A percentile compares a stretch with the other conserved stretches of the same genome.
phyloP scores from a whole-genome alignment of 2,329 filamentous ascomycete genomes.

The Aspergillus bombycis region DNA sequence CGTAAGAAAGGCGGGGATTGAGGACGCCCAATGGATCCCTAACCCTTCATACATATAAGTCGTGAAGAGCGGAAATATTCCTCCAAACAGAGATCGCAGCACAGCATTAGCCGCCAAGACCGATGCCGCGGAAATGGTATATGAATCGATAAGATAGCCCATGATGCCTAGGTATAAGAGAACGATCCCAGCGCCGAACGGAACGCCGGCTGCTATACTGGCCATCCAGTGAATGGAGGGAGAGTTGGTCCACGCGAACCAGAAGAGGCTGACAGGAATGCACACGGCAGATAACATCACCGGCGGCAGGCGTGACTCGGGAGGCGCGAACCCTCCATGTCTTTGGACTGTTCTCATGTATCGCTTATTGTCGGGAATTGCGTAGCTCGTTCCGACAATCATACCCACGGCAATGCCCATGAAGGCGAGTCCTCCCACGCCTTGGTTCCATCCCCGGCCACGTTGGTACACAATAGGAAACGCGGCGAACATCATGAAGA shows the following conservation, averaged over 20 bases:
- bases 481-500: conserved; percentile 54
- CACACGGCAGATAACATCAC: conserved; percentile 18
- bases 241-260: conserved; percentile 23
- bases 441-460: conserved; percentile 46
- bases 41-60: conserved; percentile 39
- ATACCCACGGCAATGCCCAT: conserved; percentile 46
- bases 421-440: conserved; percentile 49
- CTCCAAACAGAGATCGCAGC: conserved; percentile 40
- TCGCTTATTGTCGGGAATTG: conserved; percentile 34
- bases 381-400: conserved; percentile 38
- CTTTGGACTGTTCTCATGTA: conserved; percentile 5
- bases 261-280: conserved; percentile 20
- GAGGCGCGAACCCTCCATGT: conserved; percentile 16
- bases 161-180: conserved; percentile 18
- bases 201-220: conserved; percentile 14
- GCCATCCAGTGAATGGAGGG: conserved; percentile 18
- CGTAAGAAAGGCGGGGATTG: conserved; percentile 25
- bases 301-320: conserved; percentile 18
- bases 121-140: conserved; percentile 19
- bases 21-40: conserved; percentile 48
- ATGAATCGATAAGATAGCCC: conserved; percentile 23
- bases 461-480: conserved; percentile 51
- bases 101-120: conserved; percentile 19
- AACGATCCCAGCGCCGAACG: conserved; percentile 23
- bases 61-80: conserved; percentile 46